phyloP scores from a whole-genome alignment of 176 grass and related monocot genomes.

The Stipa capillata region DNA sequence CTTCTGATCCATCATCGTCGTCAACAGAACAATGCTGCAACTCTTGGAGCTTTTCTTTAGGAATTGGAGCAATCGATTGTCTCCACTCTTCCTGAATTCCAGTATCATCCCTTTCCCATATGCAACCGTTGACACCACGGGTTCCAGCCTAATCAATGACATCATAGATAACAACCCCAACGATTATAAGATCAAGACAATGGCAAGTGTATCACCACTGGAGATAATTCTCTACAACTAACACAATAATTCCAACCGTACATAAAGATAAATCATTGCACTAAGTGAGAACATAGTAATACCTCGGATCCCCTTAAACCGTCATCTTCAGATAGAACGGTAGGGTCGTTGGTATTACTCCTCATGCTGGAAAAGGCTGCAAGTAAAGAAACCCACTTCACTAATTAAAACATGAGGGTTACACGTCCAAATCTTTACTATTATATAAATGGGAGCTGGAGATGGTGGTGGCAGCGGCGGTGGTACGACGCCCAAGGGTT shows the following conservation, averaged over 20 bases:
- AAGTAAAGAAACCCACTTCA: conserved; percentile 20
- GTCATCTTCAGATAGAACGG: conserved; percentile 39
- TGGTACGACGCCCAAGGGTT: no score
- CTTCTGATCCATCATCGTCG: conserved; percentile 38
- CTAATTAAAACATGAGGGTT: conserved; percentile 17
- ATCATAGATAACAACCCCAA: conserved; percentile 16
- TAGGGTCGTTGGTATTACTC: conserved; percentile 31
- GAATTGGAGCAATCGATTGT: conserved; percentile 81
- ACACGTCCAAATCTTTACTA: background rate
- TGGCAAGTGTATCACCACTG: background rate
- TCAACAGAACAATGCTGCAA: conserved; percentile 38
- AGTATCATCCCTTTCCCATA: conserved; percentile 66
- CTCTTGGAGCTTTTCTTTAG: conserved; percentile 64
- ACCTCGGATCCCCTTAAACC: conserved; percentile 40
- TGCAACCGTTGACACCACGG: conserved; percentile 60
- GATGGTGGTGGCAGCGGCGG: no score
- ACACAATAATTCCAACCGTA: conserved; percentile 9
- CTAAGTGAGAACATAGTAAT: conserved; percentile 15
- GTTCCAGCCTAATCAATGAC: conserved; percentile 50
- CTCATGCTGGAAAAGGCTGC: conserved; percentile 76
- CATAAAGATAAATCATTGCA: background rate
- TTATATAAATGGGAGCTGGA: no score
- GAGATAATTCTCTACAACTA: no score
- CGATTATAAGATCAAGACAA: conserved; percentile 1
- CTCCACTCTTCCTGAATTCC: conserved; percentile 78